These are phyloP conservation scores for Viola odorata DNA, from an alignment of 345 rosid species.

Conservation along the genomic window DNA sequence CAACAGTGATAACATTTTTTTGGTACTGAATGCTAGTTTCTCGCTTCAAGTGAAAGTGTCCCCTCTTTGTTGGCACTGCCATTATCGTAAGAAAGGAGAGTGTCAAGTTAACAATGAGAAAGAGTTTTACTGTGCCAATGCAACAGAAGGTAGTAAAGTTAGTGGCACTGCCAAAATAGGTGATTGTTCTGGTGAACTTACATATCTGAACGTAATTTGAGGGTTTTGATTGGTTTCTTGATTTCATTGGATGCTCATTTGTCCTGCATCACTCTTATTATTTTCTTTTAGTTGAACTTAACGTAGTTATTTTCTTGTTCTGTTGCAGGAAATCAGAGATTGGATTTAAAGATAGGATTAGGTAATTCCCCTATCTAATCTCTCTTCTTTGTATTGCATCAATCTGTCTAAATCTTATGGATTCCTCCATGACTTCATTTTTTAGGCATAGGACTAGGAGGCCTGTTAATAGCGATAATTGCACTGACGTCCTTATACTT, in stretches of 20 bases:
- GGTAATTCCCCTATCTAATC: constrained; percentile 20
- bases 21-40: constrained; percentile 16
- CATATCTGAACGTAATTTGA: not conserved
- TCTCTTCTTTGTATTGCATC: not conserved
- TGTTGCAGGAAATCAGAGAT: constrained; percentile 21
- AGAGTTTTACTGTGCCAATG: constrained; percentile 9
- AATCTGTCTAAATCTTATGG: not conserved
- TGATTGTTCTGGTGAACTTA: not conserved
- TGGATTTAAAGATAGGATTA: constrained; percentile 23
- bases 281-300: not conserved
- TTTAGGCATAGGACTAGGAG: constrained; percentile 40
- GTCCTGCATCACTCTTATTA: not conserved
- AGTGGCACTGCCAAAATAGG: not conserved
- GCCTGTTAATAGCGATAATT: constrained; percentile 11
- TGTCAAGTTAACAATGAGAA: not conserved
- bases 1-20: not conserved
- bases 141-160: not conserved
- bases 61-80: not conserved
- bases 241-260: not conserved
- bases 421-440: not conserved
- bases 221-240: not conserved
- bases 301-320: not conserved
- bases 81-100: not conserved
- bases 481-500: not conserved
- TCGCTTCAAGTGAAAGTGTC: not conserved